Evolutionary conservation across 495 filamentous ascomycete species (phyloP).

Genomic region (Trichoderma orchidacearum): DNA sequence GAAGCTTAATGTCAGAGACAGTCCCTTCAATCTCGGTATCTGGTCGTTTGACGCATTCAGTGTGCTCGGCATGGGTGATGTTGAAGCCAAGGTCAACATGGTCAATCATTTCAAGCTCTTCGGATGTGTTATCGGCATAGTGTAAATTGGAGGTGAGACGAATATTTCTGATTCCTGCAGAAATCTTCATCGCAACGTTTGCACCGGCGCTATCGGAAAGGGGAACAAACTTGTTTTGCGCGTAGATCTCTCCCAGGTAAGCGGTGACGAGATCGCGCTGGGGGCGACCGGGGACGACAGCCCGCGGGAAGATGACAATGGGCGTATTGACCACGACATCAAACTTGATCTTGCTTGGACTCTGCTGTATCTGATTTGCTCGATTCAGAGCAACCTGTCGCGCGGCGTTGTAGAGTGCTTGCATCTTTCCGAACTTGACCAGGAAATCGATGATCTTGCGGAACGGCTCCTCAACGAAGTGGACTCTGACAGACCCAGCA

Average conservation of each 20-base stretch:
- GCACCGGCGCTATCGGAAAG: slow-evolving; percentile 58
- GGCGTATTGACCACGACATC: slow-evolving; percentile 88
- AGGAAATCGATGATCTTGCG: slow-evolving; percentile 96
- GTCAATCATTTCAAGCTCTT: slow-evolving; percentile 91
- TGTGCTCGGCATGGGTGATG: slow-evolving; percentile 81
- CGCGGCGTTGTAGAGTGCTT: slow-evolving; percentile 95
- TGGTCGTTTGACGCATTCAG: slow-evolving; percentile 59
- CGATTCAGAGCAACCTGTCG: slow-evolving; percentile 90
- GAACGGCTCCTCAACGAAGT: slow-evolving; percentile 93
- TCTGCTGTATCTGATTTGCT: slow-evolving; percentile 83
- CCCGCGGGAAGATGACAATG: slow-evolving; percentile 82
- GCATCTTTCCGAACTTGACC: slow-evolving; percentile 98
- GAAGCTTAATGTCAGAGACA: slow-evolving; percentile 84
- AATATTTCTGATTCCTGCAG: slow-evolving; percentile 83
- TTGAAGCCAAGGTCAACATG: slow-evolving; percentile 89
- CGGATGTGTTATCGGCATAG: slow-evolving; percentile 53
- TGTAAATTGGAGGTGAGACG: slow-evolving; percentile 82
- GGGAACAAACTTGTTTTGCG: slow-evolving; percentile 78
- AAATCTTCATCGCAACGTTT: slow-evolving; percentile 73
- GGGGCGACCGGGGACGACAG: slow-evolving; percentile 41
- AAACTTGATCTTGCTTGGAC: slow-evolving; percentile 78
- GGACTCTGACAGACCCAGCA: slow-evolving; percentile 88
- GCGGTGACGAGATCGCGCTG: slow-evolving; percentile 75
- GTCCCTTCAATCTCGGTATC: slow-evolving; percentile 83
- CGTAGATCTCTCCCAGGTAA: slow-evolving; percentile 93